A percentile compares a stretch with the other conserved stretches of the same genome.
Conservation (phyloP, 2,329 filamentous ascomycete genomes). For the Paradendryphiella salina region DNA sequence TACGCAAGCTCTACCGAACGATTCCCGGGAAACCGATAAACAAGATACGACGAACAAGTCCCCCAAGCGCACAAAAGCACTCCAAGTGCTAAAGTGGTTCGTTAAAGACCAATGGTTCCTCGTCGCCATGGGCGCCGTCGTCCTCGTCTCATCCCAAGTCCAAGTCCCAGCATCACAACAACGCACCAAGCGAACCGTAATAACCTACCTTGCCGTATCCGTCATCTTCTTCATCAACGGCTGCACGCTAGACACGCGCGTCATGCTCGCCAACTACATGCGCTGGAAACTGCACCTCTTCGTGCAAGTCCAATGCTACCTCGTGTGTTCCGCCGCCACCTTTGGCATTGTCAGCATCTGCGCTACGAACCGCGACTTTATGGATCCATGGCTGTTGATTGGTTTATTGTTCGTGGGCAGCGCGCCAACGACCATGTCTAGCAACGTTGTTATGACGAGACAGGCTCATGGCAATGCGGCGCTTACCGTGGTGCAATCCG, state of each 20-base stretch:
- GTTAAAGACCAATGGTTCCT: conserved; percentile 66
- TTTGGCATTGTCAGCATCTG: conserved; percentile 60
- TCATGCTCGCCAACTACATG: conserved; percentile 63
- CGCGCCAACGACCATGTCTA: conserved; percentile 72
- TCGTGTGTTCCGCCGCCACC: conserved; percentile 66
- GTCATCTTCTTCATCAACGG: conserved; percentile 74
- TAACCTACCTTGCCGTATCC: conserved; percentile 69
- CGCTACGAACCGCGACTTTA: conserved; percentile 54
- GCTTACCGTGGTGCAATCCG: conserved; percentile 62
- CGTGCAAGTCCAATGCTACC: conserved; percentile 68
- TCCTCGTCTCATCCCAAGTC: conserved; percentile 59
- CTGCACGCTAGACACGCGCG: conserved; percentile 65
- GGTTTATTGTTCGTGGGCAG: conserved; percentile 70
- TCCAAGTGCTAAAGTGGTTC: conserved; percentile 40
- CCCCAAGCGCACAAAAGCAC: conserved; percentile 9
- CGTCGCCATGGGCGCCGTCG: conserved; percentile 61
- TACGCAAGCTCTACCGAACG: background rate
- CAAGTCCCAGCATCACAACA: conserved; percentile 60
- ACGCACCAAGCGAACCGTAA: conserved; percentile 53
- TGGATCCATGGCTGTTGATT: conserved; percentile 67
- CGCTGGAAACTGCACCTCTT: conserved; percentile 71
- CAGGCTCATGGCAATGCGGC: conserved; percentile 65
- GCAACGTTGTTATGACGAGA: conserved; percentile 74
- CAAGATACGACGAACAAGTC: background rate
- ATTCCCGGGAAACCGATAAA: background rate